Evolutionary conservation across 2,329 filamentous ascomycete species (phyloP).

Genomic region (Penicillium sp.): DNA sequence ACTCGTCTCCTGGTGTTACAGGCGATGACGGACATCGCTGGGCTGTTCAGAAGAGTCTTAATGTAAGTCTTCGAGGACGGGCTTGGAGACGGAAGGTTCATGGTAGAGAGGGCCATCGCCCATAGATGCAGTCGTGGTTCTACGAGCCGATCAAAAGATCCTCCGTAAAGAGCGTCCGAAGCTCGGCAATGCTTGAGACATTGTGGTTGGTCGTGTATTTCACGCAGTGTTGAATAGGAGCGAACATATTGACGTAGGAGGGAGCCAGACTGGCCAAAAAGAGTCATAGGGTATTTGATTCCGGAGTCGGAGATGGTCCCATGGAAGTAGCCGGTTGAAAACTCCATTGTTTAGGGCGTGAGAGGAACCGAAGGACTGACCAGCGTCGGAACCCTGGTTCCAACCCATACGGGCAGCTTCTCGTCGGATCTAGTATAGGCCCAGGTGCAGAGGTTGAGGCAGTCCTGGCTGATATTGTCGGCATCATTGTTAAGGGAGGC

Average conservation of each 20-base stretch:
- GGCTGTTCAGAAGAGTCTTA: constrained; percentile 23
- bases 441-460: constrained; percentile 33
- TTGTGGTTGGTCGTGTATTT: constrained; percentile 27
- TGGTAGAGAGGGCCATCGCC: constrained; percentile 27
- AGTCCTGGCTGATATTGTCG: constrained; percentile 30
- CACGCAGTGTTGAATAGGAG: constrained; percentile 22
- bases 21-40: constrained; percentile 33
- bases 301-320: constrained; percentile 30
- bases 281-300: constrained; percentile 30
- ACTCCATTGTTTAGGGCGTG: constrained; percentile 30
- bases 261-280: constrained; percentile 28
- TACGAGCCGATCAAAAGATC: constrained; percentile 24
- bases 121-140: constrained; percentile 26
- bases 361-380: constrained; percentile 30
- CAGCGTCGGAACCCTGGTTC: constrained; percentile 27
- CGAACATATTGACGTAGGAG: constrained; percentile 28
- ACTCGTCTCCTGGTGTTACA: constrained; percentile 37
- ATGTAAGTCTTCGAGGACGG: constrained; percentile 27
- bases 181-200: constrained; percentile 20
- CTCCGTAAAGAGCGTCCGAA: constrained; percentile 24
- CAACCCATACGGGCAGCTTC: constrained; percentile 30
- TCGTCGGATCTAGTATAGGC: constrained; percentile 19
- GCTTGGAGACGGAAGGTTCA: constrained; percentile 30
- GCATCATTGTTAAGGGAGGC: constrained; percentile 14
- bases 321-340: constrained; percentile 29